Evolutionary conservation across 192 early-diverging fungal genomes (phyloP), one percentile per base, ranked within the genome.

Genomic region (Coemansia sp.): DNA sequence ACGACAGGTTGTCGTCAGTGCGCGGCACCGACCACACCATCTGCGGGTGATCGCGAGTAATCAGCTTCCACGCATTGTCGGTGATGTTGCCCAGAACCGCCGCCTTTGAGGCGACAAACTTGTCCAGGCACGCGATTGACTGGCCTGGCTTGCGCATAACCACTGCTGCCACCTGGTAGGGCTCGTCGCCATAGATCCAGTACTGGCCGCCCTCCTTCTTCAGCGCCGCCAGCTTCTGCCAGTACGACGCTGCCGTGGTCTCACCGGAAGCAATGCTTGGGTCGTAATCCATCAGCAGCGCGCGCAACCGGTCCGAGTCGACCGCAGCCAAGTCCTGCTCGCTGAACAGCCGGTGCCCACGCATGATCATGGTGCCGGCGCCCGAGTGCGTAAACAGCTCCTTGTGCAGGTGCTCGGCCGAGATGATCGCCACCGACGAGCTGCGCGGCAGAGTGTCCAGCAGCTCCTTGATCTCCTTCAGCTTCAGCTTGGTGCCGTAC

Each of bases 341-440:
- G 50, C 84, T 83, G 58, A 87, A 88, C 28, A 99, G 75, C 51
- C 87, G 84, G 84, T 97, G 87, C 25, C 94, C 97, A 30, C 97
- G 91, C 49, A 94, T 90, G 36, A 99, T 93, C 43, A 99, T 79
- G 5, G 97, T 99, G 22, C 94, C 95, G 5, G 97, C 89, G n/a
- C 97, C 95, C 52, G 82, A 85, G 70, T 97, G 91, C 28, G 97
- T 99, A 55, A 99, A 99, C 41, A 99, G 79, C 75, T 99, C 97
- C 82, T 99, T 99, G 80, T 97, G 97, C 31, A 99, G 79, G 57
- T 99, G 91, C 58, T 94, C 92, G 41, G 95, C 93, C 39, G 97
- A 97, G 61, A 97, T 99, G 62, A 97, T 99, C 43, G 97, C 95
- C 17, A 99, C 97, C 5, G 97, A 99, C 7, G 94, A 97, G 50